Base-by-base conservation (phyloP, 163 green algal species). In the Coccomyxa subellipsoidea region DNA sequence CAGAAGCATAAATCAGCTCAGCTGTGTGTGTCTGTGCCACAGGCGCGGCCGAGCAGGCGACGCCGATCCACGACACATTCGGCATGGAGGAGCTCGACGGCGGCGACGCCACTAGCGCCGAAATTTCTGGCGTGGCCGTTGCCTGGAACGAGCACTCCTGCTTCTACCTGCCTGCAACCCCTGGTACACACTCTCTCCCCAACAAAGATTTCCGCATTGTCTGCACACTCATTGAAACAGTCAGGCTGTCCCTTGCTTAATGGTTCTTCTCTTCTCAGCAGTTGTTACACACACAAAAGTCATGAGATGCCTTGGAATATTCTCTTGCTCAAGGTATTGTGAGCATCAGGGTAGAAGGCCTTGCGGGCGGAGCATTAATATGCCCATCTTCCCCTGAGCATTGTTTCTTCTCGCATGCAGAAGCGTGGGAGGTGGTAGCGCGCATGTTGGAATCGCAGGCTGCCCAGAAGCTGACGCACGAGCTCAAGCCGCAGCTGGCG, bases 401-500 rank as follows among this genome's bases (percentile, higher is more conserved):
- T 59, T 12, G 15, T 21, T 6, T 59, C 47, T 27, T 59, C 15
- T 5, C 23, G 40, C 23, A 9, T 38, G 37, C 7, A 39, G 79
- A 85, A 59, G n/a, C 85, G 71, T 86, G 82, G 73, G 53, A 81
- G 23, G 76, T 84, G 59, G 37, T 92, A 34, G 38, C 31, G 8
- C 25, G 54, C 0, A 80, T 90, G 36, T 81, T 92, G 73, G 39
- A 23, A 54, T 84, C 66, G 0, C 70, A 54, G 72, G 35, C 31
- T 8, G 36, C 69, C 0, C 34, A 79, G 53, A 88, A 93, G 81
- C 86, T 91, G 0, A 92, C 89, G 0, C 93, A 84, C 69, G 87
- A 91, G 27, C 76, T 94, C 4, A 94, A 94, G 80, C 10, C 76
- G 0, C 93, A 96, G 89, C 84, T 95, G 78, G 27, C 69, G 25